phyloP scores from a whole-genome alignment of 139 green algal species.

The Micractinium conductrix region DNA sequence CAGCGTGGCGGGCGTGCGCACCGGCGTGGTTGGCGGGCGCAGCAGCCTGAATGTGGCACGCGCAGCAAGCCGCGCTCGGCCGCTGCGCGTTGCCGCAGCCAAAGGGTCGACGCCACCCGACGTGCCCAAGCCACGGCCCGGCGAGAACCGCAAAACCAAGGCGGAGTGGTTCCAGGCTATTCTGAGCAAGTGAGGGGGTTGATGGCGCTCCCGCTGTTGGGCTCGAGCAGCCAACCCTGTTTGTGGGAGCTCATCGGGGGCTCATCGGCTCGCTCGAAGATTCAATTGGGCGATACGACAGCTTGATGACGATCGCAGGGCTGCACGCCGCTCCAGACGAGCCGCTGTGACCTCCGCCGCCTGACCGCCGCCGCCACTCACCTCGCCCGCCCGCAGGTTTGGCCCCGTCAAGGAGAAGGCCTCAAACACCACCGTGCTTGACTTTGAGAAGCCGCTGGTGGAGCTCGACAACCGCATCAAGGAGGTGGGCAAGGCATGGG shows the following conservation, averaged over 20 bases:
- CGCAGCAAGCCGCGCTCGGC: too few relatives aligned
- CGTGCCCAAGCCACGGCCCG: slow-evolving; percentile 43
- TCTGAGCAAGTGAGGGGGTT: slow-evolving; percentile 25
- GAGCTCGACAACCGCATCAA: slow-evolving; percentile 98
- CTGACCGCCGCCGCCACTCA: too few relatives aligned
- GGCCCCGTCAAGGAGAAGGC: slow-evolving; percentile 78
- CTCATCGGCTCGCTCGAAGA: too few relatives aligned
- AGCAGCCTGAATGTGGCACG: neutral
- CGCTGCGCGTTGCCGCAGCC: neutral
- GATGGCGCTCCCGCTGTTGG: neutral
- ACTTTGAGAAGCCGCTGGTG: slow-evolving; percentile 97
- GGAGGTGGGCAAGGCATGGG: slow-evolving; percentile 76
- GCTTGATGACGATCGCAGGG: neutral
- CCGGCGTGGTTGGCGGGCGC: too few relatives aligned
- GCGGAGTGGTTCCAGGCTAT: slow-evolving; percentile 63
- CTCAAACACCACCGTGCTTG: slow-evolving; percentile 74
- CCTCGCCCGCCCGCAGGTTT: slow-evolving; percentile 67
- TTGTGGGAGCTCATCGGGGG: neutral
- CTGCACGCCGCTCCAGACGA: neutral
- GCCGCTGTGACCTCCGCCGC: neutral
- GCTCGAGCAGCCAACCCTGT: neutral
- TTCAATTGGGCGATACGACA: neutral
- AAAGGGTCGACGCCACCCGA: slow-evolving; percentile 39
- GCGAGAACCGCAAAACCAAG: slow-evolving; percentile 36
- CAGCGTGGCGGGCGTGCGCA: neutral